phyloP scores from a whole-genome alignment of 768 basidiomycete genomes.

The Phaeotremella fagi region DNA sequence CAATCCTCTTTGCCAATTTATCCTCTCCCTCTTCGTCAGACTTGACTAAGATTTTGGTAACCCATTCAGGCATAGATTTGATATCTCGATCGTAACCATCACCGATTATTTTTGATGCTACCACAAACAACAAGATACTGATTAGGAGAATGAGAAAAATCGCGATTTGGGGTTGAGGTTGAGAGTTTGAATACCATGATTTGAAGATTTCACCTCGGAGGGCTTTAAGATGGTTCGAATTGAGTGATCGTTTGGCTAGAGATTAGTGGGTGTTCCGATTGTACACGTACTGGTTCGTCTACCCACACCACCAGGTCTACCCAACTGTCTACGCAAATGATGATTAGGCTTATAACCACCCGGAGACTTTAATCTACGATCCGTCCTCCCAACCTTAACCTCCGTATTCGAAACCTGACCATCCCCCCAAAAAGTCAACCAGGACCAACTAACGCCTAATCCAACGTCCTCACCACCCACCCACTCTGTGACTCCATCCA shows the following conservation, averaged over 20 bases:
- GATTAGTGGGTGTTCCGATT: too few species aligned
- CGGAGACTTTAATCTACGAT: too few species aligned
- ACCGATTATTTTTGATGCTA: conserved; percentile 18
- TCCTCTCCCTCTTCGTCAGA: conserved; percentile 2
- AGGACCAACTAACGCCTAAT: neutral
- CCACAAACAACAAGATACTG: conserved; percentile 12
- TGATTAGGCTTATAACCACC: too few species aligned
- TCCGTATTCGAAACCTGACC: too few species aligned
- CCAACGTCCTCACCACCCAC: conserved; percentile 9
- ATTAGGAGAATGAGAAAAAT: conserved; percentile 9
- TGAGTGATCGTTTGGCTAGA: too few species aligned
- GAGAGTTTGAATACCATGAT: conserved; percentile 15
- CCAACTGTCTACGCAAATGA: too few species aligned
- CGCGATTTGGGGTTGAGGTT: conserved; percentile 10
- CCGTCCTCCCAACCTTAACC: too few species aligned
- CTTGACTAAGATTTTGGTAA: neutral
- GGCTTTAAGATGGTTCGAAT: too few species aligned
- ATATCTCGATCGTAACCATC: conserved; percentile 26
- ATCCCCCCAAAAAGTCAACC: too few species aligned
- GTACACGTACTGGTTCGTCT: too few species aligned
- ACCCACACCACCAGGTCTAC: too few species aligned
- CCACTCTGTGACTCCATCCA: conserved; percentile 17
- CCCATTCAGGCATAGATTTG: neutral
- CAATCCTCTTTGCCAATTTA: neutral
- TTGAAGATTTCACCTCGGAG: neutral